phyloP scores from a whole-genome alignment of 1,139 yeast species.

The Candida tropicalis region DNA sequence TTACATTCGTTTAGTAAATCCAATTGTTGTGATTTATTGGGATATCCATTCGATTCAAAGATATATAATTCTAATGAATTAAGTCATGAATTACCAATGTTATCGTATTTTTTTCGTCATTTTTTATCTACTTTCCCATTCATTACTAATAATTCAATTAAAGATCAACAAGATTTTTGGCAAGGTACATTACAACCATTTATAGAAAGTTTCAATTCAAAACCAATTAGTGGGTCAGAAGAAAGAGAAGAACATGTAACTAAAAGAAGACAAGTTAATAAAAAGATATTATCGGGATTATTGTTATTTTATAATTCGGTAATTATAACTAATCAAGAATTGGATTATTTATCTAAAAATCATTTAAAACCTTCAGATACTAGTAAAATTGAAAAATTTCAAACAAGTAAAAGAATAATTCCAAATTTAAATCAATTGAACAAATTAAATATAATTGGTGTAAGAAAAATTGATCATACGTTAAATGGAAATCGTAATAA shows the following conservation, averaged over 20 bases:
- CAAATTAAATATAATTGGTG: slow-evolving; percentile 68
- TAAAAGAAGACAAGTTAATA: slow-evolving; percentile 64
- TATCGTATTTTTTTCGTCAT: slow-evolving; percentile 63
- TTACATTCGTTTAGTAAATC: slow-evolving; percentile 58
- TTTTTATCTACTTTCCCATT: slow-evolving; percentile 77
- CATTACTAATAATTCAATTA: slow-evolving; percentile 47
- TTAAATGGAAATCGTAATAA: too few relatives aligned
- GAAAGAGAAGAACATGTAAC: slow-evolving; percentile 75
- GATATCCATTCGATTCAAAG: slow-evolving; percentile 62
- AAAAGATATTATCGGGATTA: slow-evolving; percentile 61
- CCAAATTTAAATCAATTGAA: slow-evolving; percentile 19
- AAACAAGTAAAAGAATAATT: slow-evolving; percentile 17
- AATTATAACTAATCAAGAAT: slow-evolving; percentile 61
- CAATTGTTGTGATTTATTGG: slow-evolving; percentile 64
- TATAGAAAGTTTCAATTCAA: slow-evolving; percentile 71
- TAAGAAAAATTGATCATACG: slow-evolving; percentile 32
- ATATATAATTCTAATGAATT: slow-evolving; percentile 12
- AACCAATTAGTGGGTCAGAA: slow-evolving; percentile 66
- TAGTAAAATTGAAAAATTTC: slow-evolving; percentile 48
- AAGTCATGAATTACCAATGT: slow-evolving; percentile 57
- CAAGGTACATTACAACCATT: slow-evolving; percentile 75
- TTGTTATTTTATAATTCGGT: slow-evolving; percentile 76
- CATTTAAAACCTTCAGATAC: slow-evolving; percentile 57
- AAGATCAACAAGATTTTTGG: slow-evolving; percentile 70
- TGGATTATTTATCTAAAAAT: slow-evolving; percentile 43